Conservation (phyloP, 176 grass and related monocot genomes). For the Rhynchospora breviuscula region DNA sequence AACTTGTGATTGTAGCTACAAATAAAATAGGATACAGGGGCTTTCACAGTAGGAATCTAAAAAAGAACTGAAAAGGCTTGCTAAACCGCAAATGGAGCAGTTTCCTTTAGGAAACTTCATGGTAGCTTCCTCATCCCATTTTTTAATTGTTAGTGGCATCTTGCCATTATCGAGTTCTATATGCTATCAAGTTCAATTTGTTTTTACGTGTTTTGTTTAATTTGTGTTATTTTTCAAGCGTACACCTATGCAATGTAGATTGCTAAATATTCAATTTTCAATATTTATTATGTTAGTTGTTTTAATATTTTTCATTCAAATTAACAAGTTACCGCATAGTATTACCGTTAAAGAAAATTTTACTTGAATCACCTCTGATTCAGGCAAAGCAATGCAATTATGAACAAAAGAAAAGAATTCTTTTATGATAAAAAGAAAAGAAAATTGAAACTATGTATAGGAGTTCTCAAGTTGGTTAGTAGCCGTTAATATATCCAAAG, state of each 20-base stretch:
- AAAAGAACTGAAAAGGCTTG: neutral
- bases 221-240: neutral
- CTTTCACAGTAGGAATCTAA: slow-evolving; percentile 4
- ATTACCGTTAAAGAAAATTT: too few relatives aligned
- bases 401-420: too few relatives aligned
- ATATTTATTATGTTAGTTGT: too few relatives aligned
- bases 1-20: neutral
- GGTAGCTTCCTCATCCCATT: neutral
- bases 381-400: too few relatives aligned
- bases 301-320: too few relatives aligned
- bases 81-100: neutral
- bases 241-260: neutral
- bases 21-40: slow-evolving; percentile 11
- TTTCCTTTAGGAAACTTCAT: slow-evolving; percentile 7
- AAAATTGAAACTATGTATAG: too few relatives aligned
- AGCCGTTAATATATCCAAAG: neutral
- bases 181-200: neutral
- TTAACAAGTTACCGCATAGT: too few relatives aligned
- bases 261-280: too few relatives aligned
- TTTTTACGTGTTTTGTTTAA: neutral
- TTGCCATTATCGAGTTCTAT: neutral
- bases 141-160: neutral
- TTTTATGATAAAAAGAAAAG: too few relatives aligned
- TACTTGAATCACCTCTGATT: too few relatives aligned
- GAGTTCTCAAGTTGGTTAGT: too few relatives aligned